Evolutionary conservation across 371 early-diverging fungal genomes (phyloP), one percentile per base, ranked within the genome.

Genomic region (Rhizopus stolonifer): DNA sequence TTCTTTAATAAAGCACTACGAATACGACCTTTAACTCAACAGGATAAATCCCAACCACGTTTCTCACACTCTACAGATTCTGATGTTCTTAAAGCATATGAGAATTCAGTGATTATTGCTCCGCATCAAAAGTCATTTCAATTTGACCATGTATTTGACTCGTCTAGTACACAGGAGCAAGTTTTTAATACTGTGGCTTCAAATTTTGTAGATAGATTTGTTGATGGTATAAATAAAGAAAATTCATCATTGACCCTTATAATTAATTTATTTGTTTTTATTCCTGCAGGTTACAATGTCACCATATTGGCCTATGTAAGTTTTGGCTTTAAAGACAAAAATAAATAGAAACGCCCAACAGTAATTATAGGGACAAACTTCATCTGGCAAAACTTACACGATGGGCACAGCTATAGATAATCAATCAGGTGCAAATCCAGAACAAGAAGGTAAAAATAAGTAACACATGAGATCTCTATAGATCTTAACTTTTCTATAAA

Each of bases 351-450:
- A 23, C 39, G 17, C 14, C 10, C 21, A 23, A 49, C 17, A 42
- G 26, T n/a, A 17, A 48, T 49, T 24, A 13, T 58, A 78, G 79
- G 79, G 91, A 13, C 93, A 98, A 79, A 92, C 93, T 10, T 92
- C 93, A 6, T 90, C 93, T 24, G 99, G 99, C 38, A 99, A 99
- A 80, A 99, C 99, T 7, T 95, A 92, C 63, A 99, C 99, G 14
- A 99, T 99, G 97, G 94, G 95, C 46, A 92, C 93, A 18, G 88
- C 80, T 13, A 71, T 84, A 7, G 84, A 89, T 54, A 86, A 83
- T 24, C 74, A 81, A 48, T 63, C 72, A 7, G 53, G 57, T 22
- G 44, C 58, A 10, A 70, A 85, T 52, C 56, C 74, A 44, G 69
- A 77, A 19, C 70, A 79, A 57, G 77, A 81, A 71, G 75, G 75